Evolutionary conservation across 2,329 filamentous ascomycete genomes (phyloP).

Genomic region (Boeremia lycopersici): DNA sequence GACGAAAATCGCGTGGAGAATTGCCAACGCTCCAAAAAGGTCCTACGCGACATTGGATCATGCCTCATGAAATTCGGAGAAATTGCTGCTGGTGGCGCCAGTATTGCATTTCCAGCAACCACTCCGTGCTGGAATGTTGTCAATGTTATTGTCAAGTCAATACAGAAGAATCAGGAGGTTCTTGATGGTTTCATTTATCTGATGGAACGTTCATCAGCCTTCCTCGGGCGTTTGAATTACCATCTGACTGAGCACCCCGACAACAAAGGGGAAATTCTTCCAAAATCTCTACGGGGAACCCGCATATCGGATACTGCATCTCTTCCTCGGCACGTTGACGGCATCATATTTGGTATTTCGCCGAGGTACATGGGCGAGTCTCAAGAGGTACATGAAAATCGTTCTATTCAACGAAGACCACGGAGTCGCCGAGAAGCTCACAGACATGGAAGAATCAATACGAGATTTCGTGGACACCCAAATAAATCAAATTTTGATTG

Average conservation of each 20-base stretch:
- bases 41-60: conserved; percentile 6
- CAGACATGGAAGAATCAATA: conserved; percentile 4
- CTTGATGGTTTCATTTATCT: conserved; percentile 22
- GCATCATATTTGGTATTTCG: conserved; percentile 8
- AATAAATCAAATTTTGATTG: not conserved
- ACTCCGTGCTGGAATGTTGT: conserved; percentile 26
- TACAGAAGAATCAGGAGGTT: conserved; percentile 3
- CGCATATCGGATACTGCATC: not conserved
- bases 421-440: conserved; percentile 14
- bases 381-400: conserved; percentile 16
- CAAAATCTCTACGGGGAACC: not conserved
- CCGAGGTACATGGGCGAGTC: conserved; percentile 11
- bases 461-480: conserved; percentile 2
- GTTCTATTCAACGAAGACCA: conserved; percentile 18
- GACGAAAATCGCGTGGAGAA: too few relatives aligned
- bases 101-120: conserved; percentile 16
- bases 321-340: conserved; percentile 1
- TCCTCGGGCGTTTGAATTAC: conserved; percentile 14
- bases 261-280: not conserved
- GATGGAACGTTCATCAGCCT: conserved; percentile 23
- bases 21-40: not conserved
- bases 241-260: conserved; percentile 3
- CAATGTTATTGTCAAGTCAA: conserved; percentile 18
- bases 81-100: conserved; percentile 11
- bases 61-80: conserved; percentile 16